Percentiles rank a stretch among this genome's conserved stretches.
Evolutionary conservation across 2,329 filamentous ascomycete genomes (phyloP).

Genomic region (Aspergillus viridinutans): DNA sequence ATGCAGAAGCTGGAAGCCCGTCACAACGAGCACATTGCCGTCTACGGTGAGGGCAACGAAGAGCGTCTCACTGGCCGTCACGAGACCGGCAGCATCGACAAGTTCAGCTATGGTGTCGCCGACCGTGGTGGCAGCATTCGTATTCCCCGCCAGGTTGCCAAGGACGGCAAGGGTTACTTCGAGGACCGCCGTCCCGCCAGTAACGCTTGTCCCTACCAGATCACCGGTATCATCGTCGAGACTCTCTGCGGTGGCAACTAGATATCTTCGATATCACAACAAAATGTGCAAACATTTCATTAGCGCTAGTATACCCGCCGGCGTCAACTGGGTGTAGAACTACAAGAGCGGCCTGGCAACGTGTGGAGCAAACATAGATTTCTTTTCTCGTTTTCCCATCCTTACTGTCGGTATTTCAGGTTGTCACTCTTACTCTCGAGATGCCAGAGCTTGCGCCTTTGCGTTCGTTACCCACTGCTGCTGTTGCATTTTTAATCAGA

Average conservation of each 20-base stretch:
- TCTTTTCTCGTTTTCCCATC: constrained; percentile 14
- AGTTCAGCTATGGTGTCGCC: constrained; percentile 90
- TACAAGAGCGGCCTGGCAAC: constrained; percentile 33
- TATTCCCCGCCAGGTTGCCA: constrained; percentile 78
- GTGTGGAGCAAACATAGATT: constrained; percentile 29
- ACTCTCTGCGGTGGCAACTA: constrained; percentile 49
- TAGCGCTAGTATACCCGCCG: constrained; percentile 40
- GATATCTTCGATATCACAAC: constrained; percentile 15
- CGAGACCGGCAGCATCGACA: constrained; percentile 91
- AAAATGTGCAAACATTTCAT: constrained; percentile 26
- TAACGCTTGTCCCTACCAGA: constrained; percentile 84
- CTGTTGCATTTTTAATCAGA: constrained; percentile 18
- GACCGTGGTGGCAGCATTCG: constrained; percentile 94
- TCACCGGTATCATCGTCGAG: constrained; percentile 75
- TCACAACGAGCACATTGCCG: constrained; percentile 80
- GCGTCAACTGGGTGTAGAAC: constrained; percentile 35
- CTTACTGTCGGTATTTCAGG: constrained; percentile 11
- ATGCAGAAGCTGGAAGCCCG: constrained; percentile 79
- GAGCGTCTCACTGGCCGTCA: constrained; percentile 86
- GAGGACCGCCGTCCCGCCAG: constrained; percentile 79
- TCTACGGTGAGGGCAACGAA: constrained; percentile 95
- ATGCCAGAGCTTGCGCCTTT: constrained; percentile 21
- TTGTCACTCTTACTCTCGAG: constrained; percentile 8
- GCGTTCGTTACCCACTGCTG: constrained; percentile 21
- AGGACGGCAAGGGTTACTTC: constrained; percentile 92